These are phyloP conservation scores for Plasmodium blacklocki DNA, from an alignment of 169 alveolate genomes.

Conservation along the genomic window DNA sequence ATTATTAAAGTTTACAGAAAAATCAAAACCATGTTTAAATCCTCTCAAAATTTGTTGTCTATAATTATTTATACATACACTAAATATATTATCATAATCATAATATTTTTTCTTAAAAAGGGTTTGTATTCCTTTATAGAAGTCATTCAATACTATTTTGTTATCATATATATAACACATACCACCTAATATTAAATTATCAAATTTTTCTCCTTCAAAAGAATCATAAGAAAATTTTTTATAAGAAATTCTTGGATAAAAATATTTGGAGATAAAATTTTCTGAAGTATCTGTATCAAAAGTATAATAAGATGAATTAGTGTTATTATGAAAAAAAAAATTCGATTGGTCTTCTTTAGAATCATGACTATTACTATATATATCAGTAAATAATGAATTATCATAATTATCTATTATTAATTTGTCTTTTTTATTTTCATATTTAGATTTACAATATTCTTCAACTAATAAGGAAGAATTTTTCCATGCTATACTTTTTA, in stretches of 20 bases:
- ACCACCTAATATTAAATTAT: constrained; percentile 71
- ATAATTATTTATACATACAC: constrained; percentile 73
- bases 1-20: constrained; percentile 75
- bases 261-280: constrained; percentile 71
- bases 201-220: constrained; percentile 71
- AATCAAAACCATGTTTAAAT: constrained; percentile 76
- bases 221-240: constrained; percentile 73
- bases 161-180: constrained; percentile 74
- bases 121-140: constrained; percentile 64
- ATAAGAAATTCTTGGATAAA: constrained; percentile 74
- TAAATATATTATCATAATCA: constrained; percentile 69
- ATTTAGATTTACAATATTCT: constrained; percentile 54
- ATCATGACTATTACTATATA: constrained; percentile 8
- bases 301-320: background rate
- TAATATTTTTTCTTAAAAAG: constrained; percentile 60
- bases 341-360: background rate
- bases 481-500: constrained; percentile 75
- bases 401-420: constrained; percentile 68
- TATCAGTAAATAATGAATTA: constrained; percentile 22
- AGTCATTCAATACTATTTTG: constrained; percentile 65
- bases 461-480: constrained; percentile 56
- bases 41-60: constrained; percentile 77
- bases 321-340: constrained; percentile 21
- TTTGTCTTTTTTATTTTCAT: constrained; percentile 71
- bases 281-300: constrained; percentile 60